Base-by-base conservation (phyloP, 768 basidiomycete species). In the Dictyophora rubrovolvata region DNA sequence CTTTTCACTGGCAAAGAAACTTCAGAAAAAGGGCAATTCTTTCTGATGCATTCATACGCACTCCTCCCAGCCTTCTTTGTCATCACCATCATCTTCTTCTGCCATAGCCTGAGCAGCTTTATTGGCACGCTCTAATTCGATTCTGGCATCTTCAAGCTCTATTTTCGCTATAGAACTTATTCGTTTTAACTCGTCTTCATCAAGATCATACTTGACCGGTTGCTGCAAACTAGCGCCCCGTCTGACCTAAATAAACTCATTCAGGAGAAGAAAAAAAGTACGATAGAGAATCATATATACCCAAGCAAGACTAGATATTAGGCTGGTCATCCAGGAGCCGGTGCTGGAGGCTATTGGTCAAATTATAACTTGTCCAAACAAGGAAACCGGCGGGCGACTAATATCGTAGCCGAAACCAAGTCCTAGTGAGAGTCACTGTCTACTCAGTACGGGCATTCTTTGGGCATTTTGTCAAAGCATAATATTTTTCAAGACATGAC, bases 161-260 rank as follows among this genome's bases (percentile, higher is more conserved):
- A 93, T 87, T 55, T 83, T 75, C 14, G 93, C 92, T 22, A 99
- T 79, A 20, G 85, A 78, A 64, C 91, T 92, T 53, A 98, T 90
- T 22, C 96, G 83, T 67, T 87, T 83, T 12, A 98, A 77, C 71
- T 99, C 96, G 54, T 81, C 74, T 67, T 94, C 90, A 67, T 96
- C 92, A 33, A 98, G 83, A 54, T 87, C 79, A 71, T 98, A 98
- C 75, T 89, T 92, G 67, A 75, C 72, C 1, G 96, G 95, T 63
- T 93, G 79, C 50, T 77, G 78, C 2, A 77, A 74, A 2, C 94
- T 76, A 17, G 84, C 81, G 9, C 96, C 94, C 55, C 88, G 80
- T 62, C 83, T 83, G 23, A 96, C 87, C 92, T 83, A 84, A 34
- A 12, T 4, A 17, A 53, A 11, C 9, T 23, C 33, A n/a, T 20